These are phyloP conservation scores for Elaeagnus macrophylla DNA, from an alignment of 306 rosid species.

Conservation along the genomic window DNA sequence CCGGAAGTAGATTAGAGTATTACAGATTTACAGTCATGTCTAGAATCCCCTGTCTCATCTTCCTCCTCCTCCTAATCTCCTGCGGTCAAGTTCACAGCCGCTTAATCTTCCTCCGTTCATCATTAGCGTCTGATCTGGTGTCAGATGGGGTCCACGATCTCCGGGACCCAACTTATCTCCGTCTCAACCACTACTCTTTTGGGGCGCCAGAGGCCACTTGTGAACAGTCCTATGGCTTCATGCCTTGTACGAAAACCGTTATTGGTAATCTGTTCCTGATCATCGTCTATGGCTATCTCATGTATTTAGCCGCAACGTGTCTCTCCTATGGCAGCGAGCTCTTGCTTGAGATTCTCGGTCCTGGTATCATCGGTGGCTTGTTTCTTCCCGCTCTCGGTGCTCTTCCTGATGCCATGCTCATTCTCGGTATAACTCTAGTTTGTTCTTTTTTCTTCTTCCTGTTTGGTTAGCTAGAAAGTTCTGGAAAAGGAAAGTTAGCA, in stretches of 20 bases:
- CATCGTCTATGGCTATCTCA: conserved; percentile 54
- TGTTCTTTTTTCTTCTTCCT: not conserved
- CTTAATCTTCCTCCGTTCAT: conserved; percentile 6
- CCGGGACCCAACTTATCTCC: conserved; percentile 4
- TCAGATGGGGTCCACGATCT: conserved; percentile 42
- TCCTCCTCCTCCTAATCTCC: conserved; percentile 28
- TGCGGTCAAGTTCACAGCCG: conserved; percentile 34
- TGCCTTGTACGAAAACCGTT: conserved; percentile 57
- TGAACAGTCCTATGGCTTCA: conserved; percentile 75
- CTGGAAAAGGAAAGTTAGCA: too few species aligned
- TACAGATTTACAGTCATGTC: conserved; percentile 16
- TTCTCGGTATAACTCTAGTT: conserved; percentile 24
- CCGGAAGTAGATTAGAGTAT: too few species aligned
- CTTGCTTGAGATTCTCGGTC: conserved; percentile 84
- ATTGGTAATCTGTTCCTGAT: conserved; percentile 62
- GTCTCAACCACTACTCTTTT: conserved; percentile 8
- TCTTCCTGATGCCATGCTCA: conserved; percentile 48
- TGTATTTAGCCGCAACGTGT: conserved; percentile 63
- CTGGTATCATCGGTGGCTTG: conserved; percentile 86
- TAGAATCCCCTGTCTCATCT: not conserved
- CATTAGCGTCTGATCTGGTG: conserved; percentile 24
- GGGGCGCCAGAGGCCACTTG: conserved; percentile 26
- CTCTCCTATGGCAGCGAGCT: conserved; percentile 79
- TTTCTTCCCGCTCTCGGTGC: conserved; percentile 72
- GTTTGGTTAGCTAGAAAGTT: too few species aligned